phyloP scores from a whole-genome alignment of 2,329 filamentous ascomycete genomes.

The Exophiala sp. region DNA sequence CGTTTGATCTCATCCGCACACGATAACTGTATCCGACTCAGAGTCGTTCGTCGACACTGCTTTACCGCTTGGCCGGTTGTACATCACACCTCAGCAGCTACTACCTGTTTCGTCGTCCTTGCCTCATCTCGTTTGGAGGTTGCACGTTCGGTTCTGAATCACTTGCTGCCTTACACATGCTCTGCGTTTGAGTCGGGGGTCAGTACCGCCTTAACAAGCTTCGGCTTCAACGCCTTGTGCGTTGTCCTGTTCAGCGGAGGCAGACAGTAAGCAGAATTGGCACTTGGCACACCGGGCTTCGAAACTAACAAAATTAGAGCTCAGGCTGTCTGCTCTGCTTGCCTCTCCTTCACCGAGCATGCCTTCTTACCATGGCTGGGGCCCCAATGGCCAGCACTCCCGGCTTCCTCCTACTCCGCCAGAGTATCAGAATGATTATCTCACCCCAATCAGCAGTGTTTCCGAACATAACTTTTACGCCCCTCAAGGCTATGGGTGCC shows the following conservation, averaged over 20 bases:
- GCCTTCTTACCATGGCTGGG: slow-evolving; percentile 28
- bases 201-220: slow-evolving; percentile 16
- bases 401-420: slow-evolving; percentile 29
- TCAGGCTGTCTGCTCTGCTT: slow-evolving; percentile 25
- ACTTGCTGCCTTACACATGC: slow-evolving; percentile 12
- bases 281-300: background rate
- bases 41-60: slow-evolving; percentile 2
- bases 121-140: background rate
- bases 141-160: background rate
- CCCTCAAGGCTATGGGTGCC: slow-evolving; percentile 36
- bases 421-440: slow-evolving; percentile 27
- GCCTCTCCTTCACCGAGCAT: slow-evolving; percentile 18
- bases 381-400: slow-evolving; percentile 22
- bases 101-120: background rate
- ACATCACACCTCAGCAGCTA: background rate
- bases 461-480: slow-evolving; percentile 33
- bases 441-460: slow-evolving; percentile 25
- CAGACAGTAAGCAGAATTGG: slow-evolving; percentile 19
- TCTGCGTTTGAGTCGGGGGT: slow-evolving; percentile 12
- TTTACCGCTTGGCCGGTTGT: background rate
- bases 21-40: slow-evolving; percentile 5
- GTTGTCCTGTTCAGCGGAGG: slow-evolving; percentile 17
- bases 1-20: slow-evolving; percentile 2
- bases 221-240: slow-evolving; percentile 24
- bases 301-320: slow-evolving; percentile 8